Percentiles rank a stretch among this genome's conserved stretches.
These are phyloP conservation scores for Ogataea zsoltii DNA, from an alignment of 805 yeast genomes.

Conservation along the genomic window DNA sequence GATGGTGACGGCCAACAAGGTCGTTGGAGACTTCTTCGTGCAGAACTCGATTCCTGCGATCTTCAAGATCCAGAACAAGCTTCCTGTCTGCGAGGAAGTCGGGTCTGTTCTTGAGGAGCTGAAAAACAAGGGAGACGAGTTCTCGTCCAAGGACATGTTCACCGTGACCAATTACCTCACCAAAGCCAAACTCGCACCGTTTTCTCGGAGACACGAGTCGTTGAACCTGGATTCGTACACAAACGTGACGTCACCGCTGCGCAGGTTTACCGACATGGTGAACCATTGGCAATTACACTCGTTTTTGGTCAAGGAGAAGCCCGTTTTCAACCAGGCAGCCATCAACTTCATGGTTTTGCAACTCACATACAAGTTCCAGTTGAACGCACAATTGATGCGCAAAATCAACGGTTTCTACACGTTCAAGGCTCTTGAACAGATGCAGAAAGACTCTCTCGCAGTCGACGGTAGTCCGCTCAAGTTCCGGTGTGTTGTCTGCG, in stretches of 20 bases:
- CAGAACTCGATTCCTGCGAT: constrained; percentile 52
- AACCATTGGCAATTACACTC: constrained; percentile 77
- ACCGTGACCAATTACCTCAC: constrained; percentile 48
- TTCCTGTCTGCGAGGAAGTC: constrained; percentile 27
- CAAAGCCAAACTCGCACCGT: constrained; percentile 50
- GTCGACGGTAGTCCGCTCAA: constrained; percentile 30
- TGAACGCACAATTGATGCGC: constrained; percentile 31
- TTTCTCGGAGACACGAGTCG: constrained; percentile 54
- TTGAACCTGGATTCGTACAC: constrained; percentile 64
- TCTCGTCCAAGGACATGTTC: constrained; percentile 42
- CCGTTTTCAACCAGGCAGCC: constrained; percentile 35
- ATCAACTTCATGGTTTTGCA: constrained; percentile 42
- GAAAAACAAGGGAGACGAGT: constrained; percentile 22
- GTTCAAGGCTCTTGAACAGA: constrained; percentile 30
- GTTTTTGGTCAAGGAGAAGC: constrained; percentile 31
- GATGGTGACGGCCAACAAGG: constrained; percentile 78
- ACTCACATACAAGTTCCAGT: constrained; percentile 45
- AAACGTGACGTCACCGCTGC: constrained; percentile 85
- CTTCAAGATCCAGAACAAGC: constrained; percentile 37
- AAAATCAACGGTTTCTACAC: constrained; percentile 32
- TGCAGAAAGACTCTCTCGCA: constrained; percentile 17
- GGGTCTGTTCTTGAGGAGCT: constrained; percentile 18
- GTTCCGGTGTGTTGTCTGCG: constrained; percentile 45
- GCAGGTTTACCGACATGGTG: constrained; percentile 78
- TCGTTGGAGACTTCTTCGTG: constrained; percentile 51